Base-by-base conservation (phyloP, 2,329 filamentous ascomycete genomes). In the Ophiostoma sp. region DNA sequence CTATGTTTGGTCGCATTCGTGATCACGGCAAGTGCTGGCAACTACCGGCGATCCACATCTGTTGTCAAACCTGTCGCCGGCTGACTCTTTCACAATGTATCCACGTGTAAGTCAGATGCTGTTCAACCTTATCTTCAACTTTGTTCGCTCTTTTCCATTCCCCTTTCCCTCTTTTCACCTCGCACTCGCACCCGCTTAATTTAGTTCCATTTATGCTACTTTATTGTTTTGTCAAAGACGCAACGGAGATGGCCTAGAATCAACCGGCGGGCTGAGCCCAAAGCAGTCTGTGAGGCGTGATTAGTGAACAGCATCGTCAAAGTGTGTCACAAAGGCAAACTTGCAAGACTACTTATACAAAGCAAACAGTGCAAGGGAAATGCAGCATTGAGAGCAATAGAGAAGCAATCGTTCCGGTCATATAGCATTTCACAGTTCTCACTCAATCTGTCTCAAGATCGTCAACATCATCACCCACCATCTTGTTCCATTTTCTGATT, bases 281-380 rank as follows among this genome's bases (percentile, higher is more conserved):
- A 17, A 2, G 8, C n/a, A 8, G 33, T 36, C 33, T 8, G 33
- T 3, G 8, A 33, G 25, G 42, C 3, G 42, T 69, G 66, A 69
- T 69, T 69, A 69, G 42, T 69, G 66, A 69, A 69, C 66, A 39
- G 36, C n/a, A 25, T n/a, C 25, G 33, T 64, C 31, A n/a, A n/a
- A 17, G n/a, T 9, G 25, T 55, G n/a, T 8, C 3, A 33, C 28
- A 59, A 66, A 39, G 31, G 17, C 17, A 17, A 1, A 68, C 19
- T 33, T 68, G 17, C 7, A 68, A 15, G 28, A 48, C 39, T 31
- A 68, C 64, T 50, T 68, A 68, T 31, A 45, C 22, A 39, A 12
- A 42, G 3, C 8, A 25, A 25, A 9, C 9, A 25, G 7, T 11
- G 8, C 5, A 28, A 22, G 48, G 17, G 6, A 3, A 15, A 50